Evolutionary conservation across 2,329 filamentous ascomycete genomes (phyloP).

Genomic region (Fusarium sp.): DNA sequence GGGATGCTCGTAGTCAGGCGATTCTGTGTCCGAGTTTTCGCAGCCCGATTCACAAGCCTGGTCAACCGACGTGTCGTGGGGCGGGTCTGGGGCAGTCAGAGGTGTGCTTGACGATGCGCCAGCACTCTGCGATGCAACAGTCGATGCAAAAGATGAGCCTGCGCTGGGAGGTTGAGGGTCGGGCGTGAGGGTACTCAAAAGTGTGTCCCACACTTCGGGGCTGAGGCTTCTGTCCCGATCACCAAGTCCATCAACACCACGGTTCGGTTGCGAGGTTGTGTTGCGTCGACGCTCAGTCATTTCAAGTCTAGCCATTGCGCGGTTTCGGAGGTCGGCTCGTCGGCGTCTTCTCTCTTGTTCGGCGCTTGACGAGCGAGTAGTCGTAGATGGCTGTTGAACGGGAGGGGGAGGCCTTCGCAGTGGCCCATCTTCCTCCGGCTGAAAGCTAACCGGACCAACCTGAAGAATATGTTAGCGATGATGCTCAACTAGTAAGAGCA

Average conservation of each 20-base stretch:
- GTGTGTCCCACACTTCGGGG: slow-evolving; percentile 82
- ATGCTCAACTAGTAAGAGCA: neutral
- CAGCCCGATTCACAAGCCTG: slow-evolving; percentile 64
- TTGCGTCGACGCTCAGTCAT: slow-evolving; percentile 6
- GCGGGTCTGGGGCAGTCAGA: slow-evolving; percentile 46
- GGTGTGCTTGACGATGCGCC: slow-evolving; percentile 59
- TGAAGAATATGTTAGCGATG: slow-evolving; percentile 16
- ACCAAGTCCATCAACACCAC: slow-evolving; percentile 76
- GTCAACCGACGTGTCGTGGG: slow-evolving; percentile 52
- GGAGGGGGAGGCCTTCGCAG: slow-evolving; percentile 2
- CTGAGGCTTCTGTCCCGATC: slow-evolving; percentile 88
- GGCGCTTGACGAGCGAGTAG: neutral
- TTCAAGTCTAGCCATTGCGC: neutral
- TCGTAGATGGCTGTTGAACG: slow-evolving; percentile 1
- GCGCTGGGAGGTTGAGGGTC: slow-evolving; percentile 84
- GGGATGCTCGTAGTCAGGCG: slow-evolving; percentile 57
- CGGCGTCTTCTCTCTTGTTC: slow-evolving; percentile 5
- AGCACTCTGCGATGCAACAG: slow-evolving; percentile 56
- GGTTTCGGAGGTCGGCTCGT: neutral
- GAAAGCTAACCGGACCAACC: slow-evolving; percentile 9
- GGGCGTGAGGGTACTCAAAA: slow-evolving; percentile 82
- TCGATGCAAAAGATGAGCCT: slow-evolving; percentile 84
- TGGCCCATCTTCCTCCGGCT: slow-evolving; percentile 1
- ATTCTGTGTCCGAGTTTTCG: slow-evolving; percentile 67
- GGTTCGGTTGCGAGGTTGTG: slow-evolving; percentile 11